These are phyloP conservation scores for Marasmius oreades DNA, from an alignment of 1,284 basidiomycete genomes.

Conservation along the genomic window DNA sequence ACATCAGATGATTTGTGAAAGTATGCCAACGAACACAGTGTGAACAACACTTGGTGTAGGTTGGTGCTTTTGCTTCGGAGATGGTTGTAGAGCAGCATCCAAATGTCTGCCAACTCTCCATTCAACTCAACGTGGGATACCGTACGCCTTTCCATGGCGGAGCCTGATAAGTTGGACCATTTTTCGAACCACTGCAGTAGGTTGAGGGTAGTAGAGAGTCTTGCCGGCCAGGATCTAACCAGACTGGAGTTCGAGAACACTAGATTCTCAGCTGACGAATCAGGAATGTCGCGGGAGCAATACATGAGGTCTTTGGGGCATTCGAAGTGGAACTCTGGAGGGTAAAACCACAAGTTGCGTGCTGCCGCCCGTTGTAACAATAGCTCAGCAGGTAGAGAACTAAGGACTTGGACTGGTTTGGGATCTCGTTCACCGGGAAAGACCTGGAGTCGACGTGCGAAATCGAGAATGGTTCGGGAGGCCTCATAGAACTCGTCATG, in stretches of 20 bases:
- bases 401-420: neutral
- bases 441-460: constrained; percentile 16
- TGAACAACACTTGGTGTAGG: constrained; percentile 2
- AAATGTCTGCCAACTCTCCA: neutral
- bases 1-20: neutral
- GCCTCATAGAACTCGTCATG: constrained; percentile 20
- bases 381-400: neutral
- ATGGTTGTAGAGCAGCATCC: constrained; percentile 5
- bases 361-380: constrained; percentile 7
- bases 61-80: neutral
- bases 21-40: constrained; percentile 6
- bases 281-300: neutral
- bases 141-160: neutral
- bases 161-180: neutral
- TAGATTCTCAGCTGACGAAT: neutral
- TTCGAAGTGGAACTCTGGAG: neutral
- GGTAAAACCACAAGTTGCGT: constrained; percentile 10
- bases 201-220: neutral
- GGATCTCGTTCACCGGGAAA: constrained; percentile 9
- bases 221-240: neutral
- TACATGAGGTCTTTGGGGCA: neutral
- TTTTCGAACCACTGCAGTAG: neutral
- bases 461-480: constrained; percentile 17
- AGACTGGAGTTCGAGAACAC: neutral
- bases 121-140: constrained; percentile 6